Evolutionary conservation across 768 basidiomycete species (phyloP).

Genomic region (Lactarius hatsudake): DNA sequence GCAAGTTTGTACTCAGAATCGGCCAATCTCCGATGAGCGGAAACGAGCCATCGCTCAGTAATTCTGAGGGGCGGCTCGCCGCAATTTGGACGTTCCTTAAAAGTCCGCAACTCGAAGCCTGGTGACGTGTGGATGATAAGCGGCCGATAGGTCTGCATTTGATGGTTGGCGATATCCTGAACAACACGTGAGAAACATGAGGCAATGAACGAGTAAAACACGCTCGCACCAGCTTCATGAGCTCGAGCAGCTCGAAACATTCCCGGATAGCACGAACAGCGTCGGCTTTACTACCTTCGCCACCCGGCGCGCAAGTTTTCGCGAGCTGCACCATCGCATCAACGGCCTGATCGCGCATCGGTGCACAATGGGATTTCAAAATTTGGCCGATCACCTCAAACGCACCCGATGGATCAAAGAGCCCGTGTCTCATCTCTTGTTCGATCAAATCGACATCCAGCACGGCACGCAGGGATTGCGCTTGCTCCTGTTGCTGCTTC

Average conservation of each 20-base stretch:
- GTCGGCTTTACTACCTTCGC: conserved; percentile 53
- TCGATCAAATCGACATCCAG: conserved; percentile 82
- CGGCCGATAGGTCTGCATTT: conserved; percentile 89
- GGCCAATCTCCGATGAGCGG: conserved; percentile 21
- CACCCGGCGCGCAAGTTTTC: conserved; percentile 52
- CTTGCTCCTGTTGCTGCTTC: conserved; percentile 27
- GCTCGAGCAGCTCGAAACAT: conserved; percentile 88
- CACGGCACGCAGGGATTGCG: conserved; percentile 23
- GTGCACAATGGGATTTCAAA: conserved; percentile 88
- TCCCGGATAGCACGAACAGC: conserved; percentile 72
- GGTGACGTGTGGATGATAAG: conserved; percentile 79
- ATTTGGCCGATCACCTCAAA: conserved; percentile 77
- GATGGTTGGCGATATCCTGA: conserved; percentile 96
- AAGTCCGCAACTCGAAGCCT: conserved; percentile 74
- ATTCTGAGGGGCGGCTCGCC: conserved; percentile 27
- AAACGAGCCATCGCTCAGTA: conserved; percentile 27
- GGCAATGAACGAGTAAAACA: conserved; percentile 16
- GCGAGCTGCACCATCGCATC: conserved; percentile 80
- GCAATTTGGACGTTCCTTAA: conserved; percentile 54
- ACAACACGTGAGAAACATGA: conserved; percentile 28
- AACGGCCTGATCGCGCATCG: conserved; percentile 83
- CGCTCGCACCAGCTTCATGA: conserved; percentile 87
- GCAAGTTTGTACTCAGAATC: conserved; percentile 19
- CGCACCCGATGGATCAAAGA: conserved; percentile 77
- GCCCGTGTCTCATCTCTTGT: conserved; percentile 71